Base-by-base conservation (phyloP, 306 rosid species). In the Potentilla sterilis region DNA sequence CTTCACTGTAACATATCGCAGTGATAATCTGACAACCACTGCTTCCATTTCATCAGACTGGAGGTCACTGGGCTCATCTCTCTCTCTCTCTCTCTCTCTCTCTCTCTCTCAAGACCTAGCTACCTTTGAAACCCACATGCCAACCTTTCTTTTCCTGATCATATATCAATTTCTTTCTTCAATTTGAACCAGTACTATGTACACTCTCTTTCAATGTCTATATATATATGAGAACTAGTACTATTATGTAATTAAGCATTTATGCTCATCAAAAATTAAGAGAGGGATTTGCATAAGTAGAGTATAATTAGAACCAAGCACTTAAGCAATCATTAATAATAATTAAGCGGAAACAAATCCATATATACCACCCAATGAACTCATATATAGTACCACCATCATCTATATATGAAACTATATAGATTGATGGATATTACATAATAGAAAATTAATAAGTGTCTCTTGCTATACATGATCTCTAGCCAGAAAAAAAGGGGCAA, bases 381-480 rank as follows among this genome's bases (percentile, higher is more conserved):
- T 48, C 73, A 77, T 22, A 24, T 46, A 75, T 69, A 71, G 52
- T 77, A 79, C 16, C 62, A 42, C 46, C 83, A 75, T 79, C 75
- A 67, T 79, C 86, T 78, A 82, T 77, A 76, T 77, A 81, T 79
- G 69, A 85, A 85, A 85, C 71, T 85, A 84, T 83, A 90, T 82
- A 91, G 88, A 57, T 73, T 67, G 83, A 76, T 61, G 74, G 85
- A 76, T 86, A 76, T 43, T 32, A 74, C 87, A 85, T 81, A 77
- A 86, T 34, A 73, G 9, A 12, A 12, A 42, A 14, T n/a, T 55
- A 12, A 15, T 22, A 24, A 82, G 86, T 83, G 76, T 87, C 87
- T 84, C 88, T 77, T 72, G 85, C 92, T 91, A 91, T 91, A 91
- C 97, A 89, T 89, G 69, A 65, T 65, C 83, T 89, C 84, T 85